phyloP scores from a whole-genome alignment of 768 basidiomycete species.

The Suillus cothurnatus region DNA sequence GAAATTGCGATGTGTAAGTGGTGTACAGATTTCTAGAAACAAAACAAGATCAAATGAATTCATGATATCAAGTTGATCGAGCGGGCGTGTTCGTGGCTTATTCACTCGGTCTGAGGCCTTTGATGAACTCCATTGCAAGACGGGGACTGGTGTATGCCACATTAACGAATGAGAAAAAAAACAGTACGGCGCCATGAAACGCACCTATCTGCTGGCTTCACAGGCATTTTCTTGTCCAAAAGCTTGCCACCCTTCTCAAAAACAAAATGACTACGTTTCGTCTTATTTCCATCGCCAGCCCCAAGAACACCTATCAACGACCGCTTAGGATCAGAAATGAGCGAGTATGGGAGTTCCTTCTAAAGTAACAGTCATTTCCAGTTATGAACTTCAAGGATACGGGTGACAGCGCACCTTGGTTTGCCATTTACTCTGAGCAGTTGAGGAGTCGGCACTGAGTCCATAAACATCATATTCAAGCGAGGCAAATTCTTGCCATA shows the following conservation, averaged over 20 bases:
- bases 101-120: slow-evolving; percentile 31
- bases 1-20: background rate
- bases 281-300: slow-evolving; percentile 76
- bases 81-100: slow-evolving; percentile 3
- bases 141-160: slow-evolving; percentile 47
- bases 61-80: background rate
- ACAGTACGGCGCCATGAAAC: background rate
- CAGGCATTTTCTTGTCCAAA: slow-evolving; percentile 80
- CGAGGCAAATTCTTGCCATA: slow-evolving; percentile 72
- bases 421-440: slow-evolving; percentile 83
- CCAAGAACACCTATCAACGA: slow-evolving; percentile 80
- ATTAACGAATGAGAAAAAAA: background rate
- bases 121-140: slow-evolving; percentile 71
- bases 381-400: background rate
- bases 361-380: slow-evolving; percentile 33
- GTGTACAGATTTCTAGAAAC: background rate
- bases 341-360: slow-evolving; percentile 83
- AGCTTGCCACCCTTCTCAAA: slow-evolving; percentile 92
- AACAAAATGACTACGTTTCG: slow-evolving; percentile 91
- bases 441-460: slow-evolving; percentile 75
- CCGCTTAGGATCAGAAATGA: slow-evolving; percentile 89
- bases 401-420: slow-evolving; percentile 58
- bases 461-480: slow-evolving; percentile 76
- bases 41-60: background rate
- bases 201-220: slow-evolving; percentile 85